These are phyloP conservation scores for Macadamia tetraphylla DNA, from an alignment of 164 flowering plant species.

Conservation along the genomic window DNA sequence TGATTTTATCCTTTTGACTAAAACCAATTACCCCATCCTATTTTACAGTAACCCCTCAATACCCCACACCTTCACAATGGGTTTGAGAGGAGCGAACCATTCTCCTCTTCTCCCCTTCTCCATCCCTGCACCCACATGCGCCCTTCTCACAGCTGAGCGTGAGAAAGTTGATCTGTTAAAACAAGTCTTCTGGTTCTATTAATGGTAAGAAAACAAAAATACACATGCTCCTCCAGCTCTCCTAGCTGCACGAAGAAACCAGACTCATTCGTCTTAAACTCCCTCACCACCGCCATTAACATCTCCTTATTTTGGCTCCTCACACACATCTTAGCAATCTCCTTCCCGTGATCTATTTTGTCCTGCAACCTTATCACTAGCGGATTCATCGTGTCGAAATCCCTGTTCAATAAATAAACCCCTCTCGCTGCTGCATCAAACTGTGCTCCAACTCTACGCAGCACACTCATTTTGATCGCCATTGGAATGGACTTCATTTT, in stretches of 20 bases:
- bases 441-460: slow-evolving; percentile 25
- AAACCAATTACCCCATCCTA: no score
- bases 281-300: slow-evolving; percentile 58
- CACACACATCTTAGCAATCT: slow-evolving; percentile 44
- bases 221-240: slow-evolving; percentile 70
- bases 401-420: slow-evolving; percentile 47
- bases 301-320: slow-evolving; percentile 39
- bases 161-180: neutral
- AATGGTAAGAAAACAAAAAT: slow-evolving; percentile 65
- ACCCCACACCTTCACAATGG: no score
- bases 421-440: slow-evolving; percentile 76
- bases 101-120: no score
- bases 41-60: no score
- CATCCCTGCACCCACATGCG: no score
- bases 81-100: no score
- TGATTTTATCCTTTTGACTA: no score
- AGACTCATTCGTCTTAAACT: slow-evolving; percentile 35
- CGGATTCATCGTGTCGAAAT: slow-evolving; percentile 66
- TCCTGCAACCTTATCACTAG: slow-evolving; percentile 46
- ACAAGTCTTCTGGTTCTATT: slow-evolving; percentile 65
- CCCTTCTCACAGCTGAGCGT: no score
- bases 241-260: slow-evolving; percentile 57
- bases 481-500: neutral
- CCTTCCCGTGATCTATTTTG: slow-evolving; percentile 58
- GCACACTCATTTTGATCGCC: neutral